phyloP scores from a whole-genome alignment of 495 filamentous ascomycete species.

The Aspergillus asperescens region DNA sequence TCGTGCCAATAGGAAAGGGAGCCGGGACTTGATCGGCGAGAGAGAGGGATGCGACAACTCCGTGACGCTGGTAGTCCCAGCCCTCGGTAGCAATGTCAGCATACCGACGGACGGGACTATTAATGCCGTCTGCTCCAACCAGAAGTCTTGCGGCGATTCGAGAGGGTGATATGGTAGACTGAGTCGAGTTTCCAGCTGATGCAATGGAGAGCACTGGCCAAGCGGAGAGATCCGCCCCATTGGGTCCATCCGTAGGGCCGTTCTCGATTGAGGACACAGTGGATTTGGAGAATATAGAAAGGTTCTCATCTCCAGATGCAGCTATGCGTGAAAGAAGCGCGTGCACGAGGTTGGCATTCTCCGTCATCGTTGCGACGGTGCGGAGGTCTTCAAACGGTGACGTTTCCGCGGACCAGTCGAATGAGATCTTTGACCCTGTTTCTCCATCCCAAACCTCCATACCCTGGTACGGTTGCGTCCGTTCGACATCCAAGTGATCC shows the following conservation, averaged over 20 bases:
- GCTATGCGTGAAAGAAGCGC: conserved; percentile 66
- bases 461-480: conserved; percentile 82
- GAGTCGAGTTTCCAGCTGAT: conserved; percentile 26
- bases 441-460: conserved; percentile 99
- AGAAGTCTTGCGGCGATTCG: conserved; percentile 75
- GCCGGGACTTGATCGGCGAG: conserved; percentile 47
- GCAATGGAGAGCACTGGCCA: conserved; percentile 80
- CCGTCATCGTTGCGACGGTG: conserved; percentile 91
- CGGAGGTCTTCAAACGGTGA: conserved; percentile 41
- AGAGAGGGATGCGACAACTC: conserved; percentile 82
- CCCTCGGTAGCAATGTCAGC: conserved; percentile 77
- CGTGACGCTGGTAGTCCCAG: conserved; percentile 91
- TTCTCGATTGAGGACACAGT: conserved; percentile 72
- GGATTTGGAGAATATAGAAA: conserved; percentile 67
- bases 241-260: conserved; percentile 50
- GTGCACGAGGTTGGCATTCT: conserved; percentile 83
- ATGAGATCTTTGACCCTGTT: conserved; percentile 77
- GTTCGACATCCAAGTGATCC: conserved; percentile 60
- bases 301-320: conserved; percentile 54
- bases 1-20: conserved; percentile 37
- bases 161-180: conserved; percentile 18
- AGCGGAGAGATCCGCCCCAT: conserved; percentile 67
- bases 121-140: conserved; percentile 89
- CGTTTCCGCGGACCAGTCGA: conserved; percentile 62
- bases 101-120: conserved; percentile 87